These are phyloP conservation scores for Ustilago vetiveriae DNA, from an alignment of 1,284 basidiomycete species.

Conservation along the genomic window DNA sequence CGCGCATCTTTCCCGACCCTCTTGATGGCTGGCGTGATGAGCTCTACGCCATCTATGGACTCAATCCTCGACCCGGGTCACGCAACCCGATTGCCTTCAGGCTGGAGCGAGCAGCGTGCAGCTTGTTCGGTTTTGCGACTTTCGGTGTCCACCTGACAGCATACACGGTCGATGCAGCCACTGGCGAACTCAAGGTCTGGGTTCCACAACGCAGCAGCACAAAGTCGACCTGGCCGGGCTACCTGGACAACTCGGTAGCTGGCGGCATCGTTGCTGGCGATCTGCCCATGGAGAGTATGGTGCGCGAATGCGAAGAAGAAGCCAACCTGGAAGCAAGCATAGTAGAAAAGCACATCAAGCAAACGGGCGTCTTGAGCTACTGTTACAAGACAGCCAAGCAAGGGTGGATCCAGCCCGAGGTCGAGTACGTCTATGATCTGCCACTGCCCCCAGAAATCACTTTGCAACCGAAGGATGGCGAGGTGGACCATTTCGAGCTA, in stretches of 20 bases:
- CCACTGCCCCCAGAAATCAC: constrained; percentile 68
- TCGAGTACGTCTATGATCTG: constrained; percentile 65
- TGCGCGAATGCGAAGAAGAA: constrained; percentile 94
- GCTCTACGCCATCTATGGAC: constrained; percentile 58
- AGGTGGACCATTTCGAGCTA: constrained; percentile 85
- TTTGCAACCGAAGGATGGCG: constrained; percentile 84
- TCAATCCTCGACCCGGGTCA: constrained; percentile 19
- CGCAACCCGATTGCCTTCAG: constrained; percentile 75
- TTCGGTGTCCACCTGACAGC: constrained; percentile 84
- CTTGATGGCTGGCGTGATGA: constrained; percentile 67
- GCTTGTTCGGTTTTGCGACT: constrained; percentile 87
- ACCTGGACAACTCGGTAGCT: constrained; percentile 67
- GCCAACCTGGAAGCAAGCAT: constrained; percentile 78
- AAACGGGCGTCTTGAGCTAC: constrained; percentile 68
- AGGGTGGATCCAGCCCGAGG: constrained; percentile 63
- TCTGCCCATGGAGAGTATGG: constrained; percentile 77
- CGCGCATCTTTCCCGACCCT: constrained; percentile 51
- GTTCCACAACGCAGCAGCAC: constrained; percentile 83
- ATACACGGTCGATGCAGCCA: constrained; percentile 50
- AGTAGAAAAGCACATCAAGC: constrained; percentile 73
- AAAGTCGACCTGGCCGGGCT: constrained; percentile 78
- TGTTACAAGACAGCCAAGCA: constrained; percentile 75
- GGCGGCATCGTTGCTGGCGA: constrained; percentile 77
- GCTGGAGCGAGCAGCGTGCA: constrained; percentile 87
- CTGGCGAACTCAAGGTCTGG: constrained; percentile 74